Percentiles rank a stretch among this genome's conserved stretches.
Conservation (phyloP, 257 asterid genomes). For the Primulina eburnea region DNA sequence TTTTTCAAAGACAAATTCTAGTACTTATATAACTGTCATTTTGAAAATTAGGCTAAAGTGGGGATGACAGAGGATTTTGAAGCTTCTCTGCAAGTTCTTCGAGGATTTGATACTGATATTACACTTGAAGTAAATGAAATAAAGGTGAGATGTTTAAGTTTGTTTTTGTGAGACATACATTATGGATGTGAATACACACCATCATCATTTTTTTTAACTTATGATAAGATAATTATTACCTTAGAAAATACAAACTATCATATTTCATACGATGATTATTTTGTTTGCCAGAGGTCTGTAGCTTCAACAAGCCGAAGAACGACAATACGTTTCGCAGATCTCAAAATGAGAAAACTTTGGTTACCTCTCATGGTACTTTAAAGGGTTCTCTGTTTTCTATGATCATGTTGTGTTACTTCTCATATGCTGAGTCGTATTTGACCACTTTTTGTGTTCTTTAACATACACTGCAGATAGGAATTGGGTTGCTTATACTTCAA, state of each 20-base stretch:
- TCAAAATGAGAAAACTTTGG: slow-evolving; percentile 85
- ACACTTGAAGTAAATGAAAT: slow-evolving; percentile 56
- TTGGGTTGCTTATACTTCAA: slow-evolving; percentile 60
- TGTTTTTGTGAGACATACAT: background rate
- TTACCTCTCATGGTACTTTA: slow-evolving; percentile 72
- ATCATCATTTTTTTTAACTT: background rate
- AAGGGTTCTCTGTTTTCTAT: slow-evolving; percentile 4
- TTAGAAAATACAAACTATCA: slow-evolving; percentile 8
- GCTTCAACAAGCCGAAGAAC: slow-evolving; percentile 79
- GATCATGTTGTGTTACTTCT: background rate
- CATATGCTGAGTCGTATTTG: background rate
- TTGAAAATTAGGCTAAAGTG: slow-evolving; percentile 56
- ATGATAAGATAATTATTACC: background rate
- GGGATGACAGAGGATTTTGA: slow-evolving; percentile 60
- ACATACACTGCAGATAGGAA: slow-evolving; percentile 44
- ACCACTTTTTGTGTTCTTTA: background rate
- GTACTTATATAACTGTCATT: slow-evolving; percentile 7
- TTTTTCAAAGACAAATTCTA: background rate
- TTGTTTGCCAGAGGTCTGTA: slow-evolving; percentile 64
- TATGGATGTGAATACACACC: background rate
- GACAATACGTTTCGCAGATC: slow-evolving; percentile 73
- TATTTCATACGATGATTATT: slow-evolving; percentile 14
- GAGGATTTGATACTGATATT: slow-evolving; percentile 67
- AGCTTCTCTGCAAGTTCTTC: slow-evolving; percentile 63
- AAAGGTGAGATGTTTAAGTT: slow-evolving; percentile 35